Conservation (phyloP, 805 yeast genomes). For the Yamadazyma scolyti region DNA sequence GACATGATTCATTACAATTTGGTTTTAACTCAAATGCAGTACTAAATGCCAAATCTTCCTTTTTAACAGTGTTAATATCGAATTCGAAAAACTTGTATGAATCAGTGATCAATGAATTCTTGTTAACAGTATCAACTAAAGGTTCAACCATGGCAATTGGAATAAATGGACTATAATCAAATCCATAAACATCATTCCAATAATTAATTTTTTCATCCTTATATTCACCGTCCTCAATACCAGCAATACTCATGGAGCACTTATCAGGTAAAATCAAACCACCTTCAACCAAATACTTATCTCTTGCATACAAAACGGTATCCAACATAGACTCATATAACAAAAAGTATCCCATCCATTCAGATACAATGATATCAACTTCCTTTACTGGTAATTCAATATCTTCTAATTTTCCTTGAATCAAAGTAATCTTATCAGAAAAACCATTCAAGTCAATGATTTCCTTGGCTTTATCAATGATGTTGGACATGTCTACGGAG, state of each 20-base stretch:
- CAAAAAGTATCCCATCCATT: conserved; percentile 99
- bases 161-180: conserved; percentile 89
- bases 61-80: conserved; percentile 84
- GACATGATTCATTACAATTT: conserved; percentile 74
- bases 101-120: conserved; percentile 67
- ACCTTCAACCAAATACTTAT: conserved; percentile 72
- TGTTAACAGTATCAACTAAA: conserved; percentile 90
- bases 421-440: conserved; percentile 77
- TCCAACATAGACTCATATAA: conserved; percentile 97
- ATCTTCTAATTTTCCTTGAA: conserved; percentile 94
- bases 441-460: conserved; percentile 83
- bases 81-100: conserved; percentile 69
- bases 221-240: conserved; percentile 89
- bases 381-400: conserved; percentile 77
- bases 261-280: conserved; percentile 95
- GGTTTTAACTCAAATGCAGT: conserved; percentile 69
- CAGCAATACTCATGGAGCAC: conserved; percentile 84
- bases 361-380: conserved; percentile 93
- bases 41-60: conserved; percentile 77
- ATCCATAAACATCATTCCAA: conserved; percentile 98
- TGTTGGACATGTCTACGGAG: conserved; percentile 96
- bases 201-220: conserved; percentile 86
- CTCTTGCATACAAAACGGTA: conserved; percentile 92
- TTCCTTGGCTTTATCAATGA: conserved; percentile 93
- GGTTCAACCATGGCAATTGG: conserved; percentile 90